phyloP scores from a whole-genome alignment of 2,329 filamentous ascomycete species.

The Stagonosporopsis vannaccii region DNA sequence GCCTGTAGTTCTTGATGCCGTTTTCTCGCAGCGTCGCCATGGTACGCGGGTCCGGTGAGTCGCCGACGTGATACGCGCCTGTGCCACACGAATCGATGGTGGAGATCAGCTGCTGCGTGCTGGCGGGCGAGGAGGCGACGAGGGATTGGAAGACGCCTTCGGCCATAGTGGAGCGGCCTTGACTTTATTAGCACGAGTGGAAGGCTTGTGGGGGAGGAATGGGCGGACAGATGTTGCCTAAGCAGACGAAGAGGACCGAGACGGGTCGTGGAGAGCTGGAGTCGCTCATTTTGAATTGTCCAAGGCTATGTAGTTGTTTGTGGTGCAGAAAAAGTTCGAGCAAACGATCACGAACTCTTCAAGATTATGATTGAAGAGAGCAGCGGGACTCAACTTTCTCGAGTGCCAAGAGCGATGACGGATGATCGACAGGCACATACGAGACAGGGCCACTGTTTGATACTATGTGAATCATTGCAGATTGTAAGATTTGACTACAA shows the following conservation, averaged over 20 bases:
- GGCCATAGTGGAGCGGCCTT: slow-evolving; percentile 85
- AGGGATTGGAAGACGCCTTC: slow-evolving; percentile 88
- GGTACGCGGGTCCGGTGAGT: slow-evolving; percentile 81
- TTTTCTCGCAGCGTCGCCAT: slow-evolving; percentile 78
- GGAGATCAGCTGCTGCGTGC: slow-evolving; percentile 61
- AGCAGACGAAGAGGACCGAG: slow-evolving; percentile 91
- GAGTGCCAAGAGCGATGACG: slow-evolving; percentile 9
- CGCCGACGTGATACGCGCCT: slow-evolving; percentile 82
- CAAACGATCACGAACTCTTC: neutral
- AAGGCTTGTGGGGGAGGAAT: neutral
- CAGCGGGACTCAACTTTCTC: neutral
- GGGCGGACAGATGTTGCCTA: slow-evolving; percentile 86
- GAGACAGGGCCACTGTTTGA: neutral
- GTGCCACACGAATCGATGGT: slow-evolving; percentile 90
- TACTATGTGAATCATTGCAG: neutral
- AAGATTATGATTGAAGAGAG: neutral
- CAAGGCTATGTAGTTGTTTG: neutral
- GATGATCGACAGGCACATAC: slow-evolving; percentile 14
- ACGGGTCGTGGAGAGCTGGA: slow-evolving; percentile 49
- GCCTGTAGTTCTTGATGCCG: slow-evolving; percentile 78
- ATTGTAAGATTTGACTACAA: too few relatives aligned
- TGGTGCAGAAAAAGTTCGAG: neutral
- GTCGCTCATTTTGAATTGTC: slow-evolving; percentile 18
- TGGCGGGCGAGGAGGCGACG: slow-evolving; percentile 61
- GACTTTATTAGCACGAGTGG: slow-evolving; percentile 41